These are phyloP conservation scores for Taiozyma sp. DNA, from an alignment of 1,139 yeast species.

Conservation along the genomic window DNA sequence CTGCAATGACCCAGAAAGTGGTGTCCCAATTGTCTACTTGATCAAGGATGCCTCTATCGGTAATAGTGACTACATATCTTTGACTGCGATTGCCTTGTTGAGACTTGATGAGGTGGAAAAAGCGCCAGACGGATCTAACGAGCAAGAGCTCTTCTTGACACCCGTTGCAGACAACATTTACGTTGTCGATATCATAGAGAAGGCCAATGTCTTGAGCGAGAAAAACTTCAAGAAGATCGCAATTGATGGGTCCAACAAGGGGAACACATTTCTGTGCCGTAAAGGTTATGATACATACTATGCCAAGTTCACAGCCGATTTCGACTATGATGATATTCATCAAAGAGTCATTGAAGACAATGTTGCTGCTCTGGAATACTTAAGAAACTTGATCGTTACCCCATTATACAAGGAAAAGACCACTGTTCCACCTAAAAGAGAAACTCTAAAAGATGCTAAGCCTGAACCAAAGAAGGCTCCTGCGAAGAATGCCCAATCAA, in stretches of 20 bases:
- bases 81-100: conserved; percentile 14
- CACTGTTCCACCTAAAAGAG: background rate
- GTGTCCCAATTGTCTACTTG: conserved; percentile 13
- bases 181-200: conserved; percentile 16
- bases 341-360: conserved; percentile 11
- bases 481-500: background rate
- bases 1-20: conserved; percentile 12
- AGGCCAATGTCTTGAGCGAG: conserved; percentile 14
- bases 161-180: conserved; percentile 9
- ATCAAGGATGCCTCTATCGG: conserved; percentile 17
- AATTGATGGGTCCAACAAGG: conserved; percentile 19
- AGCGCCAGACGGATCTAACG: conserved; percentile 9
- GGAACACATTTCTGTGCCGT: conserved; percentile 17
- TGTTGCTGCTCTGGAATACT: conserved; percentile 4
- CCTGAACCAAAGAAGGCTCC: background rate
- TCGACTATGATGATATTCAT: conserved; percentile 12
- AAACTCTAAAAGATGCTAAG: background rate
- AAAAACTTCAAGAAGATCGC: conserved; percentile 13
- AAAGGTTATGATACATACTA: conserved; percentile 22
- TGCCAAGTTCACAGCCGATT: conserved; percentile 7
- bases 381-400: conserved; percentile 13
- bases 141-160: conserved; percentile 21
- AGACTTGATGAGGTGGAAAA: conserved; percentile 12
- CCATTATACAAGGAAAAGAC: conserved; percentile 6
- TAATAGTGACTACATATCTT: conserved; percentile 15